Base-by-base conservation (phyloP, 352 stramenopile species). In the Phytophthora lateralis region DNA sequence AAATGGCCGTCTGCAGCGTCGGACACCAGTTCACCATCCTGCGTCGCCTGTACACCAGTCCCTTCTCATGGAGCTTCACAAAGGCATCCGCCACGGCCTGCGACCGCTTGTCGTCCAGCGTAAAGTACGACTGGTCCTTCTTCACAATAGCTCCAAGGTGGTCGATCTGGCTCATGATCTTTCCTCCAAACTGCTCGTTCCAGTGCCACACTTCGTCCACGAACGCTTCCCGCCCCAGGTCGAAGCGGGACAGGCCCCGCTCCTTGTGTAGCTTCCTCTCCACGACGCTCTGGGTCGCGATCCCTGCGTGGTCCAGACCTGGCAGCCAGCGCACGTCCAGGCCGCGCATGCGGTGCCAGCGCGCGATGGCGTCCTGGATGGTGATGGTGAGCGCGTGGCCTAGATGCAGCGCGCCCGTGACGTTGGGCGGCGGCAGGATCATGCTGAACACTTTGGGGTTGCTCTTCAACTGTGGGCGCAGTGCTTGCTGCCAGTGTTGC, bases 191-290 rank as follows among this genome's bases (percentile, higher is more conserved):
- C 61, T 98, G 88, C 30, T 97, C 88, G 75, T 99, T 99, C 97
- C 98, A 99, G 56, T 98, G 82, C 97, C 97, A 99, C 15, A 98
- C 89, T 56, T 93, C 90, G 50, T 98, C 76, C 14, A 99, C 78
- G 68, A 99, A 99, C 51, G 92, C 89, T 37, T 99, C 96, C 38
- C 98, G 88, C 5, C 97, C 97, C 26, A 99, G 80, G 64, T 99
- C 97, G 71, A 99, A 96, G 46, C 89, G 81, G 8, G 78, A 90
- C 24, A 92, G 63, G 7, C 89, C 88, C 39, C 89, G 69, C 60
- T 99, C 95, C 74, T 99, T 98, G 62, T 93, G 88, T 32, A 99
- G 81, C 76, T 98, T 98, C 68, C 98, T 98, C 82, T 99, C 98
- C 5, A 99, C 98, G 0, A 99, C 97, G 43, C 90, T 98, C 84